A percentile compares a stretch with the other conserved stretches of the same genome.
Conservation (phyloP, 306 rosid species). For the Malus sylvestris region DNA sequence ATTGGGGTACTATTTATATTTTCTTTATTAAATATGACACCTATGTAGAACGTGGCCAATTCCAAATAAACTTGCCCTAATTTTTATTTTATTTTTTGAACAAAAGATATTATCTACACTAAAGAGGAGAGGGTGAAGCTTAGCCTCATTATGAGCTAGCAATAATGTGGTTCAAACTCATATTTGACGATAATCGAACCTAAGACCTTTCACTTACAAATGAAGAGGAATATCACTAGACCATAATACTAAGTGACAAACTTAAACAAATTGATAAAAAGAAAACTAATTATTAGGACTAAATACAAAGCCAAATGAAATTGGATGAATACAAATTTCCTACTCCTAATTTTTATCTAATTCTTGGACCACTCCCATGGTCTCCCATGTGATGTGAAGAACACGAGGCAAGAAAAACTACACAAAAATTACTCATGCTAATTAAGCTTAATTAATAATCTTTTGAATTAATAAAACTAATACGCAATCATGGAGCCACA, state of each 20-base stretch:
- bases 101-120: no score
- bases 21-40: not conserved
- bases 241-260: no score
- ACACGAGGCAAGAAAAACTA: not conserved
- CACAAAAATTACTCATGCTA: not conserved
- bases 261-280: not conserved
- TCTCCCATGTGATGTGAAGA: conserved; percentile 5
- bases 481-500: not conserved
- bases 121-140: fast-evolving
- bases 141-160: fast-evolving
- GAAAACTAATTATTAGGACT: not conserved
- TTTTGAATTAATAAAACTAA: not conserved
- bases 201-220: no score
- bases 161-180: no score
- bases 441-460: not conserved
- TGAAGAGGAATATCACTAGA: no score
- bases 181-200: fast-evolving
- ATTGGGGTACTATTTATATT: not conserved
- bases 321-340: not conserved
- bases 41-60: not conserved
- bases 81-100: no score
- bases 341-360: not conserved
- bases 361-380: not conserved
- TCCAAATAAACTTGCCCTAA: not conserved
- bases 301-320: not conserved